A percentile compares a stretch with the other conserved stretches of the same genome.
Evolutionary conservation across 768 basidiomycete genomes (phyloP).

Genomic region (Boletus tomentosulus): DNA sequence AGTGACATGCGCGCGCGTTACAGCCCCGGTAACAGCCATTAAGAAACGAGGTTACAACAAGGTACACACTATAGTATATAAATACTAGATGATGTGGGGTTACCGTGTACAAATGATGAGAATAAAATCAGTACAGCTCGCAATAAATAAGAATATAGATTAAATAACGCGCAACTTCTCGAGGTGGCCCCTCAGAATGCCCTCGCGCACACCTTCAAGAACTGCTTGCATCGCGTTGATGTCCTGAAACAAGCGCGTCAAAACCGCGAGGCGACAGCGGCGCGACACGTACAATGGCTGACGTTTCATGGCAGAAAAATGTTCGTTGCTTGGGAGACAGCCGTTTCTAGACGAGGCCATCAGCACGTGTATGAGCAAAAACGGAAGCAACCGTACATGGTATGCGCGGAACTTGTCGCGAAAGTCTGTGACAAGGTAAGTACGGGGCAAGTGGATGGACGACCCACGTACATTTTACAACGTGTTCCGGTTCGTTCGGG

Average conservation of each 20-base stretch:
- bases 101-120: background rate
- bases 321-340: constrained; percentile 53
- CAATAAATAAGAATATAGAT: background rate
- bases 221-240: constrained; percentile 37
- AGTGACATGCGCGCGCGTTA: too few species aligned
- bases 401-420: constrained; percentile 62
- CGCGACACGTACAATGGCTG: constrained; percentile 53
- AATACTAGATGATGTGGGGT: background rate
- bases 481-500: constrained; percentile 54
- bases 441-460: background rate
- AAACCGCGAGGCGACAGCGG: background rate
- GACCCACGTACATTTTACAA: constrained; percentile 54
- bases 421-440: constrained; percentile 45
- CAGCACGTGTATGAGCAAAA: background rate
- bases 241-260: constrained; percentile 26
- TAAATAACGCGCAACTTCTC: constrained; percentile 29
- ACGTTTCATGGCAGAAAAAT: constrained; percentile 68
- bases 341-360: constrained; percentile 39
- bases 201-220: constrained; percentile 41
- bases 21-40: too few species aligned
- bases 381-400: constrained; percentile 42
- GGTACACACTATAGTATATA: background rate
- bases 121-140: too few species aligned
- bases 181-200: constrained; percentile 32
- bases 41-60: background rate